Conservation (phyloP, 768 basidiomycete species). For the Collybia sp. region DNA sequence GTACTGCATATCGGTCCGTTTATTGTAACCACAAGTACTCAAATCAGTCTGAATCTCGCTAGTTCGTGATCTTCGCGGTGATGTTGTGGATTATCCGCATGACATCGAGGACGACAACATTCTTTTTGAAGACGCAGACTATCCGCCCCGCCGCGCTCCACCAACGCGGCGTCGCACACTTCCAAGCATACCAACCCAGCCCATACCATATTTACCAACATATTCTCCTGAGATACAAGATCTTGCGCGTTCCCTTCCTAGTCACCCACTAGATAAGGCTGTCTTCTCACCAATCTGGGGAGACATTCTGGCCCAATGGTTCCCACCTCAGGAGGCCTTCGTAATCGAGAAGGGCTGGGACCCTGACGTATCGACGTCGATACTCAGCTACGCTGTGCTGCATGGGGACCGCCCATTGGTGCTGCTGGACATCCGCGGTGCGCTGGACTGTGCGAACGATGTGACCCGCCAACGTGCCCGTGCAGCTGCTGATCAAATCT, state of each 20-base stretch:
- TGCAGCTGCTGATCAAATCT: conserved; percentile 4
- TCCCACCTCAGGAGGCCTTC: conserved; percentile 10
- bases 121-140: too few relatives aligned
- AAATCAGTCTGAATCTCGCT: too few relatives aligned
- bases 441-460: conserved; percentile 6
- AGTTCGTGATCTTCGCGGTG: too few relatives aligned
- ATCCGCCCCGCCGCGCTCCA: too few relatives aligned
- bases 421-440: conserved; percentile 6
- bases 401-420: conserved; percentile 3
- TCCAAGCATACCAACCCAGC: background rate
- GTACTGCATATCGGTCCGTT: too few relatives aligned
- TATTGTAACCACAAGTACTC: too few relatives aligned
- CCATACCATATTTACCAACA: background rate
- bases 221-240: background rate
- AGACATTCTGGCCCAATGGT: conserved; percentile 13
- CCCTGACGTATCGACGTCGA: background rate
- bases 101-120: too few relatives aligned
- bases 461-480: conserved; percentile 1
- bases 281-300: conserved; percentile 10
- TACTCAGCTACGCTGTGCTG: conserved; percentile 1
- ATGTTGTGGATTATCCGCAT: too few relatives aligned
- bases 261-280: background rate
- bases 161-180: background rate
- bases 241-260: background rate
- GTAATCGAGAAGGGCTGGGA: conserved; percentile 8